Base-by-base conservation (phyloP, 768 basidiomycete species). In the Tricholoma terreum region DNA sequence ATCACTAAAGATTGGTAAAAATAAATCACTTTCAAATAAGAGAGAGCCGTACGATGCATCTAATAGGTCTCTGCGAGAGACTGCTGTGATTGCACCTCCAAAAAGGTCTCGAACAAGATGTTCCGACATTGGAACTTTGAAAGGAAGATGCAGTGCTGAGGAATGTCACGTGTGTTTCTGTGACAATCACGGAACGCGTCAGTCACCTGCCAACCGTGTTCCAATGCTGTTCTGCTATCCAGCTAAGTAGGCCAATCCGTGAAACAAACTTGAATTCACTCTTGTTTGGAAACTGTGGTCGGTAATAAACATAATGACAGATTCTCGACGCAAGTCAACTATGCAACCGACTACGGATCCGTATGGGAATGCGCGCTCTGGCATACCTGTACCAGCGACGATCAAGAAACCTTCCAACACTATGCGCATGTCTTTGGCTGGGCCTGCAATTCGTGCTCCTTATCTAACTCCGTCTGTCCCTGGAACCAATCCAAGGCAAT, bases 11-110 rank as follows among this genome's bases (percentile, higher is more conserved):
- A 42, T 33, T 34, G 36, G 33, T 48, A 50, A 5, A 27, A 40
- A 56, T 19, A 53, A 15, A 33, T 27, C 35, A 43, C n/a, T 48
- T 35, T 21, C 35, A 34, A 22, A 54, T 40, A 5, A 49, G 52
- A 54, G 35, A 27, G 30, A 17, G 74, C 92, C 24, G 59, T 74
- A 97, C 96, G 94, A 91, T 52, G 87, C 93, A 74, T 99, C 96
- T 54, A 92, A 63, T 58, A 92, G 82, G 56, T 71, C 58, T 1
- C 61, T 19, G 2, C 88, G 87, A 1, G 90, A 73, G 24, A 74
- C 64, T 8, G 83, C 79, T 6, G 76, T 80, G 57, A 99, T 92
- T 11, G 91, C 92, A 11, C 93, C 94, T 3, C 93, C 96, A 71
- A 94, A 99, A 0, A 99, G 82, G 6, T 79, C 69, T 60, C 80